Conservation (phyloP, 2,329 filamentous ascomycete genomes). For the Pseudogymnoascus sp. region DNA sequence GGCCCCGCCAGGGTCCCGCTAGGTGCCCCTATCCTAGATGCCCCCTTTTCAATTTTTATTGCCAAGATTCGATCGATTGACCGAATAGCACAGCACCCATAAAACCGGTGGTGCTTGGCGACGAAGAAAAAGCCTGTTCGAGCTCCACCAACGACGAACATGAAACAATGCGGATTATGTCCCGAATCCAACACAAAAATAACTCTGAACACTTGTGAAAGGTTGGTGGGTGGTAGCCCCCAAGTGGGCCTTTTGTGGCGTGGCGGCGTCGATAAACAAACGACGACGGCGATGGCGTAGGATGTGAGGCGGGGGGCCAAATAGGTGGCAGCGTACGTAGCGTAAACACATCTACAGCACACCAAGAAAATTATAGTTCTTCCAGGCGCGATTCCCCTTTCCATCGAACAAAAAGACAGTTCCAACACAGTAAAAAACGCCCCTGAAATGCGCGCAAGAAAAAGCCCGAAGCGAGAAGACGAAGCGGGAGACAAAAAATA, state of each 20-base stretch:
- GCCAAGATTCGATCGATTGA: no score
- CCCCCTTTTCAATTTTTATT: no score
- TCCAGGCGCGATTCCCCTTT: background rate
- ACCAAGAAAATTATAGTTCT: background rate
- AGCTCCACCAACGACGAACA: no score
- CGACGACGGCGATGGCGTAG: background rate
- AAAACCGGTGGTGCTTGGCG: no score
- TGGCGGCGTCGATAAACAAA: background rate
- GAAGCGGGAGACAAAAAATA: background rate
- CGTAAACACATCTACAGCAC: background rate
- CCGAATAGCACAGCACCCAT: no score
- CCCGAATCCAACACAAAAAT: no score
- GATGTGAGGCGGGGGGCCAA: background rate
- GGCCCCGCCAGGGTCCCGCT: background rate
- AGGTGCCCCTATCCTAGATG: no score
- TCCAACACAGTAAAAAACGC: background rate
- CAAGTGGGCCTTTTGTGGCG: background rate
- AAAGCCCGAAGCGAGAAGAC: background rate
- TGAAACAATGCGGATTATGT: no score
- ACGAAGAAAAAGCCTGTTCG: no score
- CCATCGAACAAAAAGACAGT: background rate
- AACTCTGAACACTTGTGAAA: no score
- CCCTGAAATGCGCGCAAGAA: background rate
- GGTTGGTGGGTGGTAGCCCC: background rate
- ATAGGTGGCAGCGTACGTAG: background rate